Conservation (phyloP, 2,329 filamentous ascomycete genomes). For the Pestalotiopsis sp. region DNA sequence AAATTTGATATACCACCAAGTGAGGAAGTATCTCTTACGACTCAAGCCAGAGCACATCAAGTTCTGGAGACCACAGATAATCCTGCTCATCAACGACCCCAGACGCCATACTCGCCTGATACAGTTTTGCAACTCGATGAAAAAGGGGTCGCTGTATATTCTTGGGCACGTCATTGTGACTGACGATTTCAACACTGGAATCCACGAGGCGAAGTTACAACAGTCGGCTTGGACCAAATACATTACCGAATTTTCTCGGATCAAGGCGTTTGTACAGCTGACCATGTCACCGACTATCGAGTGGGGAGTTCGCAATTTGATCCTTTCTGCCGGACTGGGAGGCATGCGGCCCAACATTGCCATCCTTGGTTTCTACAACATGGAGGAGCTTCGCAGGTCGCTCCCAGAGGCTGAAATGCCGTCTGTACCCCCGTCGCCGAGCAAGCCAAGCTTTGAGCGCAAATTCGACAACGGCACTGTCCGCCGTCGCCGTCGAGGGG, state of each 20-base stretch:
- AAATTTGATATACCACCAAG: conserved; percentile 82
- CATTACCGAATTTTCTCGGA: conserved; percentile 76
- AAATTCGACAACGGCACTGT: conserved; percentile 31
- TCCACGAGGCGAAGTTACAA: conserved; percentile 78
- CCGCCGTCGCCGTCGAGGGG: conserved; percentile 47
- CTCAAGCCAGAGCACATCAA: conserved; percentile 87
- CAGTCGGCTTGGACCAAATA: conserved; percentile 84
- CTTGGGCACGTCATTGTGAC: conserved; percentile 87
- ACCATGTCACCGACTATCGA: conserved; percentile 79
- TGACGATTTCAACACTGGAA: conserved; percentile 74
- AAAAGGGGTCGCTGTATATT: conserved; percentile 84
- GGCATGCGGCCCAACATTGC: conserved; percentile 91
- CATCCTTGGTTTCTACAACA: conserved; percentile 76
- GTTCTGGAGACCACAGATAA: conserved; percentile 87
- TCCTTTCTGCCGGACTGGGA: conserved; percentile 77
- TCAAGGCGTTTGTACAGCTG: conserved; percentile 88
- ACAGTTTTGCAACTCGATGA: conserved; percentile 88
- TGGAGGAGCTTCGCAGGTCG: conserved; percentile 70
- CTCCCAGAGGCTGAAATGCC: conserved; percentile 58
- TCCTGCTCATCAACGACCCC: conserved; percentile 80
- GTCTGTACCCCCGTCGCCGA: conserved; percentile 40
- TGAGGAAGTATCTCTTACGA: conserved; percentile 83
- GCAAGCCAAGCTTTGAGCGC: conserved; percentile 29
- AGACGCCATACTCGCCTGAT: conserved; percentile 81
- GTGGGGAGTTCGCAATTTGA: conserved; percentile 83